Evolutionary conservation across 352 stramenopile species (phyloP).

Genomic region (Phytophthora tentaculata): DNA sequence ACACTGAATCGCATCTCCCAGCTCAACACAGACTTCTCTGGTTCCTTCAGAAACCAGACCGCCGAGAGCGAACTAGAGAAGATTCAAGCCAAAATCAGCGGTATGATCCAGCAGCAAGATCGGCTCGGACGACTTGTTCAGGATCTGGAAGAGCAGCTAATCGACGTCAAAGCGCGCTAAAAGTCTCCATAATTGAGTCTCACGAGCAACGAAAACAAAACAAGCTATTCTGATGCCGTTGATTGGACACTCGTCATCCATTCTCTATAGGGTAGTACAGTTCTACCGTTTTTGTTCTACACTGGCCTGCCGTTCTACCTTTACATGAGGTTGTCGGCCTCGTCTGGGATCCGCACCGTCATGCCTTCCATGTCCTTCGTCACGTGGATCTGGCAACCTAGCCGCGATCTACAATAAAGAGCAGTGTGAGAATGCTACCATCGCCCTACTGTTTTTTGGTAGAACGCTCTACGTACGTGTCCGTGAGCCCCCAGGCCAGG

Average conservation of each 20-base stretch:
- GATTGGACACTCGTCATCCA: not conserved
- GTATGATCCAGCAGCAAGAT: slow-evolving; percentile 67
- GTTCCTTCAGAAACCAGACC: slow-evolving; percentile 70
- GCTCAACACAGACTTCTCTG: slow-evolving; percentile 89
- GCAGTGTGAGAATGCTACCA: slow-evolving; percentile 1
- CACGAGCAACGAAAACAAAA: too few relatives aligned
- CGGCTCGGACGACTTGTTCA: slow-evolving; percentile 50
- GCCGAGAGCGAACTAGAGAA: slow-evolving; percentile 81
- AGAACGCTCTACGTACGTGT: slow-evolving; percentile 74
- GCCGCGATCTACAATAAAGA: slow-evolving; percentile 51
- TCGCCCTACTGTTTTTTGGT: not conserved
- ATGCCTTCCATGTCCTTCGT: slow-evolving; percentile 87
- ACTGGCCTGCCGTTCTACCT: slow-evolving; percentile 7
- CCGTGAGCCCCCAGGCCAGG: slow-evolving; percentile 92
- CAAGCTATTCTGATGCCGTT: too few relatives aligned
- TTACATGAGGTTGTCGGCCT: slow-evolving; percentile 91
- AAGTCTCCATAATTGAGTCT: not conserved
- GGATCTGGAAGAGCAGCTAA: slow-evolving; percentile 47
- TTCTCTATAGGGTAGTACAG: slow-evolving; percentile 14
- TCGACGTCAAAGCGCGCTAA: slow-evolving; percentile 15
- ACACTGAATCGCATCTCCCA: slow-evolving; percentile 78
- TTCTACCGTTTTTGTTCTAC: slow-evolving; percentile 25
- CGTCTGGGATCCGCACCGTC: slow-evolving; percentile 88
- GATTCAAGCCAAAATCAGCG: slow-evolving; percentile 66
- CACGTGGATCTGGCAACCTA: slow-evolving; percentile 93